Conservation (phyloP, 306 rosid genomes). For the Cucumis sativus region Cucumber_9930_V3 NC_026657.2:39670001-39670500, state of each 20-base stretch:
- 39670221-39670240: slow-evolving; percentile 85
- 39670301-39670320: slow-evolving; percentile 53
- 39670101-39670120: slow-evolving; percentile 32
- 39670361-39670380: neutral
- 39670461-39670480: slow-evolving; percentile 65
- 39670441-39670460: slow-evolving; percentile 79
- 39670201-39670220: slow-evolving; percentile 86
- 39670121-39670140: slow-evolving; percentile 27
- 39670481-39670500: slow-evolving; percentile 7
- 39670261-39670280: slow-evolving; percentile 66
- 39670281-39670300: slow-evolving; percentile 55
- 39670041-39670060: slow-evolving; percentile 96
- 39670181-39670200: slow-evolving; percentile 88
- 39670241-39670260: slow-evolving; percentile 93
- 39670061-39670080: slow-evolving; percentile 89
- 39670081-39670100: slow-evolving; percentile 70
- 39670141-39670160: slow-evolving; percentile 51
- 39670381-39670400: slow-evolving; percentile 12
- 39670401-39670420: slow-evolving; percentile 70
- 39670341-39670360: neutral
- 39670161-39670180: slow-evolving; percentile 84
- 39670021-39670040: slow-evolving; percentile 89
- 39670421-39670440: slow-evolving; percentile 59
- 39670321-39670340: slow-evolving; percentile 4
- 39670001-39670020: slow-evolving; percentile 51